Evolutionary conservation across 805 yeast genomes (phyloP).

Genomic region (Candida arabinofermentans): DNA sequence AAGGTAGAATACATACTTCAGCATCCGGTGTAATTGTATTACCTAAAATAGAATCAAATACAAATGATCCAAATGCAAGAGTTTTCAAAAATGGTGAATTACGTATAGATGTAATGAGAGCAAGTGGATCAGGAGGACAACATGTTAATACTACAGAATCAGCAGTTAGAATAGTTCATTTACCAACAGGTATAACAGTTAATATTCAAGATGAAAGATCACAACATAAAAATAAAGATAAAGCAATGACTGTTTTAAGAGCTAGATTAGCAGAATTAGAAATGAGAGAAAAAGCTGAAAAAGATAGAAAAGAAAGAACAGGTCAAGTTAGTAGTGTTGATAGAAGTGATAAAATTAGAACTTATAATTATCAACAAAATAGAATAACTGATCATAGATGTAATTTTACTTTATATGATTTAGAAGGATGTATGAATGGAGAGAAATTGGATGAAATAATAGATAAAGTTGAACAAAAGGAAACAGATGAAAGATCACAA

Average conservation of each 20-base stretch:
- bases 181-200: conserved; percentile 87
- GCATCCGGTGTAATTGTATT: conserved; percentile 94
- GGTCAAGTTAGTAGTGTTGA: conserved; percentile 88
- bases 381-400: conserved; percentile 93
- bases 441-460: conserved; percentile 51
- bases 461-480: conserved; percentile 45
- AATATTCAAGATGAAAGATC: conserved; percentile 93
- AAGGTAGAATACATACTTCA: conserved; percentile 93
- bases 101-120: conserved; percentile 93
- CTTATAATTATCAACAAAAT: conserved; percentile 90
- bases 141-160: conserved; percentile 97
- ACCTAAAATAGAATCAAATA: conserved; percentile 67
- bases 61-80: conserved; percentile 40
- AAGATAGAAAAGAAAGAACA: conserved; percentile 63
- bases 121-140: conserved; percentile 97
- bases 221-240: conserved; percentile 90
- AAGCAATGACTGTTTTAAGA: conserved; percentile 78
- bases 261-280: conserved; percentile 84
- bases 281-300: conserved; percentile 55
- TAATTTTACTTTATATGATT: conserved; percentile 71
- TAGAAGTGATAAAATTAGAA: conserved; percentile 87
- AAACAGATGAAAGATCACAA: conserved; percentile 42
- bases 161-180: conserved; percentile 88
- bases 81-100: conserved; percentile 83
- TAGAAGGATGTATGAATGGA: conserved; percentile 64